Conservation (phyloP, 768 basidiomycete genomes). For the Heimioporus sp. region DNA sequence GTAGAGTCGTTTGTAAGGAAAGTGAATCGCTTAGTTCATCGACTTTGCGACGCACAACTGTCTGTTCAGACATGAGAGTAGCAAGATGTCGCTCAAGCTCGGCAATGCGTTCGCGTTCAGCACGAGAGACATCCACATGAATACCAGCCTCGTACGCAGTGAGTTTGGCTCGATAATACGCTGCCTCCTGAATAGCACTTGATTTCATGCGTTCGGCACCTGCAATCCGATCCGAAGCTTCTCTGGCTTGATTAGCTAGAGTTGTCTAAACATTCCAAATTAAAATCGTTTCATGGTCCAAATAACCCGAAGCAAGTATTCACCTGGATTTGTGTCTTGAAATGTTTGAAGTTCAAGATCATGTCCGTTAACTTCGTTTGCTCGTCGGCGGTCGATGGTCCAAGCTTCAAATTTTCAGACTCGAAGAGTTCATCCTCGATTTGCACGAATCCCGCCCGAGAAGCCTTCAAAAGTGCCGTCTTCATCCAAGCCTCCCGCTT, state of each 20-base stretch:
- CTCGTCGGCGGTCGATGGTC: constrained; percentile 36
- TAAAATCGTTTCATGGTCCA: background rate
- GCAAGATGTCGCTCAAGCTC: constrained; percentile 75
- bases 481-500: constrained; percentile 85
- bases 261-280: constrained; percentile 47
- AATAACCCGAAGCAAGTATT: constrained; percentile 19
- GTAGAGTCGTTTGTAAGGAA: constrained; percentile 73
- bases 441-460: constrained; percentile 74
- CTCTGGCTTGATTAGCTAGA: constrained; percentile 71
- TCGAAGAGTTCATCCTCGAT: constrained; percentile 49
- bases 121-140: constrained; percentile 58
- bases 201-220: constrained; percentile 77
- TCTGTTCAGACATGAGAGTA: constrained; percentile 58
- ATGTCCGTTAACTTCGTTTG: constrained; percentile 63
- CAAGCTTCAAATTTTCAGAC: constrained; percentile 33
- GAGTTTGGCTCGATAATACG: constrained; percentile 95
- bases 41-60: constrained; percentile 65
- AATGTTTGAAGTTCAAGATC: constrained; percentile 81
- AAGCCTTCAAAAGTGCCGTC: constrained; percentile 72
- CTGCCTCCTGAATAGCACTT: constrained; percentile 88
- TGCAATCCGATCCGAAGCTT: constrained; percentile 71
- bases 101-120: constrained; percentile 75
- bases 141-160: constrained; percentile 75
- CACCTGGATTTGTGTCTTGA: constrained; percentile 85
- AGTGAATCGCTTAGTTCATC: constrained; percentile 70